These are phyloP conservation scores for Pyrenochaeta sp. DNA, from an alignment of 2,329 filamentous ascomycete species.

Conservation along the genomic window DNA sequence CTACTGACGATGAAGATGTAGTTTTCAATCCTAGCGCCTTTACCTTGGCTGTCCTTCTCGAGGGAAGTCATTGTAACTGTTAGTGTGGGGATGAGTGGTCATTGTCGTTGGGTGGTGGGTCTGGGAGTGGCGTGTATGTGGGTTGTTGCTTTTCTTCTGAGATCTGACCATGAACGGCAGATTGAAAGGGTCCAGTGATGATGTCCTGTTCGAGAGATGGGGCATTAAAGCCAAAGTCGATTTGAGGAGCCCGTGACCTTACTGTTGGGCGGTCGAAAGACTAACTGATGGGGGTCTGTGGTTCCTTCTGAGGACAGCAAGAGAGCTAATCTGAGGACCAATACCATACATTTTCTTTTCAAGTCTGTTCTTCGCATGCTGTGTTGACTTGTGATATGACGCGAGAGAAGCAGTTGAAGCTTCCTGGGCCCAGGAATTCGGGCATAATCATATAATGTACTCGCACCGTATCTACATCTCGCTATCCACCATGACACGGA, in stretches of 20 bases:
- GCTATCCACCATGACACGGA: background rate
- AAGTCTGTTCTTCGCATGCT: background rate
- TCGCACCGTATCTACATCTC: background rate
- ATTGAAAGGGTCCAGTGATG: conserved; percentile 43
- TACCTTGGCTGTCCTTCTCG: conserved; percentile 6
- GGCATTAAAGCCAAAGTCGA: conserved; percentile 49
- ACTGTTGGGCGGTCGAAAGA: conserved; percentile 21
- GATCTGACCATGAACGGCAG: conserved; percentile 18
- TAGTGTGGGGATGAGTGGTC: conserved; percentile 36
- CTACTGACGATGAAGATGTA: conserved; percentile 41
- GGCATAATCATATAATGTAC: background rate
- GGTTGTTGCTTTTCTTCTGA: conserved; percentile 11
- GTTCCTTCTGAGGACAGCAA: conserved; percentile 43
- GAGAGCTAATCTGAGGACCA: conserved; percentile 49
- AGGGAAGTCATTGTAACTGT: conserved; percentile 7
- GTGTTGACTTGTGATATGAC: conserved; percentile 3
- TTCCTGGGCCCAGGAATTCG: background rate
- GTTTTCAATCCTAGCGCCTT: conserved; percentile 50
- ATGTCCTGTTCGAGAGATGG: conserved; percentile 36
- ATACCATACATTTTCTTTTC: conserved; percentile 7
- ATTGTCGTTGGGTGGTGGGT: conserved; percentile 32
- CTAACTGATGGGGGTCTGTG: conserved; percentile 23
- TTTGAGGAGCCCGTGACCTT: conserved; percentile 33
- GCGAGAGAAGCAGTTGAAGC: background rate
- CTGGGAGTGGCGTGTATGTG: conserved; percentile 16